phyloP scores from a whole-genome alignment of 805 yeast species.

The Danielia oregonensis region DNA sequence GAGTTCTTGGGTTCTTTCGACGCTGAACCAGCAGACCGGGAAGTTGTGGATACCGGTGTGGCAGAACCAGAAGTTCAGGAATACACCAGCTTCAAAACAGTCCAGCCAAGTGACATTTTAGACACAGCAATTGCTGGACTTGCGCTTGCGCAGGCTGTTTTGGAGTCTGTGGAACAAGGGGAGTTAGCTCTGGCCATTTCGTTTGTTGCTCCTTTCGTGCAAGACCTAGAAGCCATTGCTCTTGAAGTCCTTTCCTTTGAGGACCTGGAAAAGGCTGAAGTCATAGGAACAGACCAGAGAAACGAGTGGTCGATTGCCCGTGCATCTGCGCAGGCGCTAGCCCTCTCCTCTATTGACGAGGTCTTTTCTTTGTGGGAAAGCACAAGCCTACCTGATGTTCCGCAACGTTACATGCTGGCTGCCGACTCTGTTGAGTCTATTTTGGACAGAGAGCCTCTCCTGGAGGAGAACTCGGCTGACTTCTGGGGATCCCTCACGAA shows the following conservation, averaged over 20 bases:
- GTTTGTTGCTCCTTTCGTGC: constrained; percentile 19
- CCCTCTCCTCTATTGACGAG: constrained; percentile 14
- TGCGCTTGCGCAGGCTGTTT: constrained; percentile 25
- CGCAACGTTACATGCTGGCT: constrained; percentile 39
- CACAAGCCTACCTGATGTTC: constrained; percentile 19
- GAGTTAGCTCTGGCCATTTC: constrained; percentile 8
- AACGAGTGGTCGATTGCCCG: constrained; percentile 30
- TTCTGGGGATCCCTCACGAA: constrained; percentile 40
- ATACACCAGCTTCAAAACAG: constrained; percentile 19
- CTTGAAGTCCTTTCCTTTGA: constrained; percentile 14
- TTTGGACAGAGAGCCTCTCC: constrained; percentile 28
- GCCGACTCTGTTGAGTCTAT: constrained; percentile 42
- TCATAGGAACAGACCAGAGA: constrained; percentile 23
- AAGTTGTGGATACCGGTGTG: neutral
- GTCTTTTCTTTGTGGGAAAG: constrained; percentile 34
- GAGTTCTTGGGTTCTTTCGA: constrained; percentile 12
- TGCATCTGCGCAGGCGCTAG: constrained; percentile 12
- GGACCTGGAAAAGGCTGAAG: constrained; percentile 22
- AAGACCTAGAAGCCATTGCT: constrained; percentile 17
- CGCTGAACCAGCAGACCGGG: constrained; percentile 13
- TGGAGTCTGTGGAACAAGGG: constrained; percentile 17
- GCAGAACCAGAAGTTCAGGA: constrained; percentile 12
- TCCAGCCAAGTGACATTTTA: constrained; percentile 34
- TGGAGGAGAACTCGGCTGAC: constrained; percentile 8
- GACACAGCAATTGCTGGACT: constrained; percentile 31